Base-by-base conservation (phyloP, 768 basidiomycete genomes). In the Lanmaoa rubissima region DNA sequence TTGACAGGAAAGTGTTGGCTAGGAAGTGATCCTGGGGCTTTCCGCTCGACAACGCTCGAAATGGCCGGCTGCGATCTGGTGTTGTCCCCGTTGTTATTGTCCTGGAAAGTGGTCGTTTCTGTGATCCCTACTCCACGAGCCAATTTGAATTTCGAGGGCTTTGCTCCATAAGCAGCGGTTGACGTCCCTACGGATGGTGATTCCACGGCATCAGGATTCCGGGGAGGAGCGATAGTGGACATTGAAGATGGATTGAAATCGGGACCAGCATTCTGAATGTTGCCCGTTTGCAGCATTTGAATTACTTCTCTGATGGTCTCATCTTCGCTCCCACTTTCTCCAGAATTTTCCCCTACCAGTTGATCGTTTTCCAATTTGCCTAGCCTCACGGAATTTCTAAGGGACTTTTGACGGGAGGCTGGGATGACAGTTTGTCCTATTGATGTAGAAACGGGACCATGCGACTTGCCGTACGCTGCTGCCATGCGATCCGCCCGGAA, bases 401-500 rank as follows among this genome's bases (percentile, higher is more conserved):
- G 65, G 17, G 79, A 79, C 35, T 75, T 78, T 35, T 77, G 74
- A 44, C 74, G 74, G 13, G 79, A 74, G 16, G 69, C 76, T 6
- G 85, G 77, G 43, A 75, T 52, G 34, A 79, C 69, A 14, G 77
- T 74, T 53, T 72, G 73, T 39, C 71, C 79, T 32, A 81, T 67
- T 1, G 79, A 79, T 48, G 68, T 74, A 31, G 76, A 74, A 16
- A 72, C 24, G 6, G 65, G 58, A 26, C 71, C 61, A n/a, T 67
- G 58, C 14, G 80, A 71, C n/a, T 74, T 67, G 57, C 75, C 74
- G 60, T 81, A 83, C 1, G 81, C 75, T 26, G 78, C 74, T 16
- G 78, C 76, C 54, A 86, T 72, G 21, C 78, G 80, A 41, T 74
- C 79, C 1, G 84, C 80, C 66, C 82, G 90, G 69, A 91, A 90